Conservation (phyloP, 1,284 basidiomycete species). For the Meripilus lineatus region DNA sequence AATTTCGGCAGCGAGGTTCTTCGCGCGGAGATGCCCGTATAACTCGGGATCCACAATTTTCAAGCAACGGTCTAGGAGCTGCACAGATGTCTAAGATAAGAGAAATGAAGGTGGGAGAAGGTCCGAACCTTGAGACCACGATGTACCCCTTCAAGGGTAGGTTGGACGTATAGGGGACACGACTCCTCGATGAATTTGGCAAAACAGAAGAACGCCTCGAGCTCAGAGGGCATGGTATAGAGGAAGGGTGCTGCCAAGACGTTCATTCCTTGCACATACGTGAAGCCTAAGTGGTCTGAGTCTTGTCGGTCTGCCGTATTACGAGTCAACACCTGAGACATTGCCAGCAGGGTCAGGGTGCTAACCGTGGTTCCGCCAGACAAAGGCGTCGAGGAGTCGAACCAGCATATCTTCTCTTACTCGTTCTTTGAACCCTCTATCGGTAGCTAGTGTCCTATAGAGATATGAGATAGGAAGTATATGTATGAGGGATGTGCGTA, state of each 20-base stretch:
- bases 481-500: no score
- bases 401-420: constrained; percentile 98
- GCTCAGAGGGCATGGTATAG: constrained; percentile 91
- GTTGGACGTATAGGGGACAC: constrained; percentile 94
- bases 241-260: constrained; percentile 96
- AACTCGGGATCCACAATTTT: constrained; percentile 88
- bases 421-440: constrained; percentile 90
- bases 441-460: constrained; percentile 88
- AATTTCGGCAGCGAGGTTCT: constrained; percentile 95
- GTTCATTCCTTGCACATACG: constrained; percentile 98
- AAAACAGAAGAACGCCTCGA: constrained; percentile 97
- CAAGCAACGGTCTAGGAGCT: constrained; percentile 91
- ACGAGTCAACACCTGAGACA: not conserved
- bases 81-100: constrained; percentile 2
- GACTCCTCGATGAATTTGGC: constrained; percentile 90
- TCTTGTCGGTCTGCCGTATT: constrained; percentile 61
- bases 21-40: constrained; percentile 76
- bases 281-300: constrained; percentile 73
- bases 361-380: constrained; percentile 87
- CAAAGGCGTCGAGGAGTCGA: constrained; percentile 91
- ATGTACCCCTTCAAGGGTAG: constrained; percentile 93
- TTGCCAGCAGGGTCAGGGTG: constrained; percentile 4
- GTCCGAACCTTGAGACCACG: constrained; percentile 78
- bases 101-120: not conserved
- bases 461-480: constrained; percentile 18